Conservation (phyloP, 371 early-diverging fungal genomes). For the Circinella umbellata region DNA sequence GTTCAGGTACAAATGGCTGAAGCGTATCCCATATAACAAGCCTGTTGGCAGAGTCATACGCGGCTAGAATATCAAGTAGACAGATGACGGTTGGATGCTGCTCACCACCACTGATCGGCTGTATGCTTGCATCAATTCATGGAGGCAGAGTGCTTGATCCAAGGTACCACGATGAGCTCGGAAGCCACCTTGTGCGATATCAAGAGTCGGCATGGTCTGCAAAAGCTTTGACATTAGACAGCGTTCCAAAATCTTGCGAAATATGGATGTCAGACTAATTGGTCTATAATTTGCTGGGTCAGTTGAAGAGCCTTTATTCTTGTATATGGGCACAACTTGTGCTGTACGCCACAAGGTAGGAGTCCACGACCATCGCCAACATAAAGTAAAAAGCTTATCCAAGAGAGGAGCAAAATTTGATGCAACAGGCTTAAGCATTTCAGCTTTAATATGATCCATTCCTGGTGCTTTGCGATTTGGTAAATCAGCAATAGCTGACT, state of each 20-base stretch:
- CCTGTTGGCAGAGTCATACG: slow-evolving; percentile 23
- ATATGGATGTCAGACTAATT: slow-evolving; percentile 20
- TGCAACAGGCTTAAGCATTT: slow-evolving; percentile 28
- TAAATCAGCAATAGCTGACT: slow-evolving; percentile 1
- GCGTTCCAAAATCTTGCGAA: slow-evolving; percentile 19
- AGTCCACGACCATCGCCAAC: slow-evolving; percentile 26
- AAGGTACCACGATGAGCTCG: slow-evolving; percentile 19
- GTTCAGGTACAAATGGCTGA: background rate
- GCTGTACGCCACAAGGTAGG: slow-evolving; percentile 28
- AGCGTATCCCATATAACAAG: slow-evolving; percentile 20
- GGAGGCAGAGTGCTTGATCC: slow-evolving; percentile 29
- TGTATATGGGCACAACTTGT: slow-evolving; percentile 28
- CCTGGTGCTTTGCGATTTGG: slow-evolving; percentile 26
- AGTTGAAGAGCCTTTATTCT: slow-evolving; percentile 20
- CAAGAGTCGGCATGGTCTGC: slow-evolving; percentile 9
- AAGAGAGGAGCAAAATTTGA: slow-evolving; percentile 14
- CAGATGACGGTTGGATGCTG: slow-evolving; percentile 13
- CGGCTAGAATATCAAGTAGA: slow-evolving; percentile 33
- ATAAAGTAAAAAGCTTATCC: slow-evolving; percentile 18
- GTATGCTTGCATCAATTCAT: slow-evolving; percentile 18
- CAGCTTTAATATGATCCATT: slow-evolving; percentile 27
- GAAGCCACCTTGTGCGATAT: slow-evolving; percentile 32
- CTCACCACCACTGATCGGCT: background rate
- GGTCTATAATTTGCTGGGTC: slow-evolving; percentile 25
- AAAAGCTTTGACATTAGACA: slow-evolving; percentile 12